Evolutionary conservation across 1,139 yeast genomes (phyloP).

Genomic region (Wickerhamiella pararugosa): DNA sequence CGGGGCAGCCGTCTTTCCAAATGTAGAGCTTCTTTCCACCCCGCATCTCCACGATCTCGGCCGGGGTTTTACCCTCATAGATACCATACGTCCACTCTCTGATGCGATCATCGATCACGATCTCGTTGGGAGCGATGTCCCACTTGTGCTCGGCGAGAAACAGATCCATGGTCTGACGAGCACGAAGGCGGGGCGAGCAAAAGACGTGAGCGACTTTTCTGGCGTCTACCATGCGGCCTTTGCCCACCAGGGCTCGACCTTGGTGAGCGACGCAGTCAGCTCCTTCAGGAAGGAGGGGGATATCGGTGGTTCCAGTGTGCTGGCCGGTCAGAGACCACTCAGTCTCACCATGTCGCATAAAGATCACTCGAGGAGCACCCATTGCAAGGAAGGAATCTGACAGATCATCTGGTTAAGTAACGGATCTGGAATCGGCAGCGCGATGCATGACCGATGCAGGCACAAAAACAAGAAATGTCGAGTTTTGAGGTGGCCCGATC

Average conservation of each 20-base stretch:
- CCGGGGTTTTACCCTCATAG: slow-evolving; percentile 69
- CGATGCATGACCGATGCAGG: too few relatives aligned
- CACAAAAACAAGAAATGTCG: too few relatives aligned
- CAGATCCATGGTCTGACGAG: slow-evolving; percentile 54
- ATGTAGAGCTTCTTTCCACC: slow-evolving; percentile 60
- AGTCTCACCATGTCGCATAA: slow-evolving; percentile 79
- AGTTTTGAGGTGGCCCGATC: too few relatives aligned
- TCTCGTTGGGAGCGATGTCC: slow-evolving; percentile 21
- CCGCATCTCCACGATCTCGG: slow-evolving; percentile 23
- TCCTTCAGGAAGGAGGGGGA: slow-evolving; percentile 65
- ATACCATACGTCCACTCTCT: slow-evolving; percentile 96
- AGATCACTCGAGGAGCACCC: slow-evolving; percentile 48
- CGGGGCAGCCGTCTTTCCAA: slow-evolving; percentile 89
- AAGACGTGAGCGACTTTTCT: slow-evolving; percentile 44
- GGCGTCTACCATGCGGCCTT: slow-evolving; percentile 48
- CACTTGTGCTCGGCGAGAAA: slow-evolving; percentile 33
- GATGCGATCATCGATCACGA: slow-evolving; percentile 38
- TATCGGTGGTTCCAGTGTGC: slow-evolving; percentile 73
- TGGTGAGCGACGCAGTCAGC: slow-evolving; percentile 59
- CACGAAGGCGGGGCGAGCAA: slow-evolving; percentile 70
- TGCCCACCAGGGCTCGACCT: slow-evolving; percentile 54
- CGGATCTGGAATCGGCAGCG: too few relatives aligned
- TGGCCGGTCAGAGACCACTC: slow-evolving; percentile 93
- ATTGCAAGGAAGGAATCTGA: too few relatives aligned
- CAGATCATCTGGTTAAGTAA: too few relatives aligned